phyloP scores from a whole-genome alignment of 2,329 filamentous ascomycete species.

The Fulvia fulva region DNA sequence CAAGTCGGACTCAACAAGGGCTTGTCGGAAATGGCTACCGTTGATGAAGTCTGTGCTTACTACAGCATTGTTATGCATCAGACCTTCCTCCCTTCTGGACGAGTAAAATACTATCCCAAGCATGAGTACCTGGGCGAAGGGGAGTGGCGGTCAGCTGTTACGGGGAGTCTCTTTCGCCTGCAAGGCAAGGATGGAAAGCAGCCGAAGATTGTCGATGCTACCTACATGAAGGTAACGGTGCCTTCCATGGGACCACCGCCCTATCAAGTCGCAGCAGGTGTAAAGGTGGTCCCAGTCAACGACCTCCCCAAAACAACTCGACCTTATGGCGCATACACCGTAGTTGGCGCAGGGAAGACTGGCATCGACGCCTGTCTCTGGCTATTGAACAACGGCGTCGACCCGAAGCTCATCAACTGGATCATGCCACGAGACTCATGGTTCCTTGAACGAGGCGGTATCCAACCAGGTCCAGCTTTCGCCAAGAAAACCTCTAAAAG shows the following conservation, averaged over 20 bases:
- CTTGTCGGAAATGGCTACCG: constrained; percentile 14
- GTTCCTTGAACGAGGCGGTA: constrained; percentile 12
- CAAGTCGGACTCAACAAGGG: constrained; percentile 22
- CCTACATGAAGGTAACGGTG: constrained; percentile 17
- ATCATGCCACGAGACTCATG: constrained; percentile 22
- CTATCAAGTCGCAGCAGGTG: constrained; percentile 9
- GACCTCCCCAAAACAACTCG: constrained; percentile 6
- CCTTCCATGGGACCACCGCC: constrained; percentile 18
- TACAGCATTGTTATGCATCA: constrained; percentile 18
- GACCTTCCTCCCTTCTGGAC: constrained; percentile 17
- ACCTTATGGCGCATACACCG: constrained; percentile 14
- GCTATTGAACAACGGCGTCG: constrained; percentile 15
- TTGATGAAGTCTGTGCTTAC: constrained; percentile 16
- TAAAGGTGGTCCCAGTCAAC: constrained; percentile 13
- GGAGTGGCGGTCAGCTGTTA: constrained; percentile 11
- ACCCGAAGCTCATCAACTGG: constrained; percentile 15
- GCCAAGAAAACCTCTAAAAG: background rate
- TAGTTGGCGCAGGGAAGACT: constrained; percentile 21
- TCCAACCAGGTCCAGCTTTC: constrained; percentile 9
- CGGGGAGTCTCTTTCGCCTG: constrained; percentile 8
- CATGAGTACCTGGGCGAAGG: constrained; percentile 16
- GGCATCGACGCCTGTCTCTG: constrained; percentile 21
- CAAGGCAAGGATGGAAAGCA: background rate
- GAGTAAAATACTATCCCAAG: constrained; percentile 18
- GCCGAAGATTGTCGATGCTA: constrained; percentile 20